Evolutionary conservation across 768 basidiomycete genomes (phyloP), one percentile per base, ranked within the genome.

Genomic region (Butyriboletus loyo): DNA sequence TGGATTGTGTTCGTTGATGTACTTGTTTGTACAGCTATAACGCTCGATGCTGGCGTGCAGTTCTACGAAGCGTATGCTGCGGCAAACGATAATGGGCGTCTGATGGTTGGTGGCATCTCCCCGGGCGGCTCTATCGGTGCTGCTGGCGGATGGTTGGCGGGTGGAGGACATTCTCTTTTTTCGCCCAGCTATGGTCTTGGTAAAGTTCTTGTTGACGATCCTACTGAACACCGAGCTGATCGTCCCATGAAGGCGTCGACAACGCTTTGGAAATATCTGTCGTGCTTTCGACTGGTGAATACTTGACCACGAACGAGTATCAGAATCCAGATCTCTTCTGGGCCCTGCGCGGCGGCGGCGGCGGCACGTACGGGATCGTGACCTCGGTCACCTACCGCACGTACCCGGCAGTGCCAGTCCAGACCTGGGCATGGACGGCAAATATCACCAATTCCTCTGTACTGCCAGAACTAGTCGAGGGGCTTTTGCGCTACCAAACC

Each of bases 331-430:
- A 82, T 49, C 70, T 82, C 5, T 82, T 78, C 65, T 83, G 77
- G 75, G 79, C 81, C 0, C 58, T 83, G 46, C 70, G 79, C 24
- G 81, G 79, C 0, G 77, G 76, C 1, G 80, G 80, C 0, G 78
- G 77, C 0, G 67, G 75, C 15, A 80, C 75, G 2, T 81, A 68
- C 49, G 79, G 76, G 9, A 66, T 81, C 21, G 66, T 80, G 19
- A 73, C 73, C 3, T 75, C 75, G 1, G 74, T 72, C 5, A 79
- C 77, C 0, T 80, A 80, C 56, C 60, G 62, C 46, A 78, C 76
- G 0, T 70, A 79, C 45, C 71, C 75, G 3, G 21, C 52, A 10
- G 54, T 69, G 11, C 75, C 77, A 5, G 39, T 75, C 50, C 63
- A 64, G 19, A 44, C 57, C 11, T 65, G 62, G 19, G 34, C 52